Conservation (phyloP, 768 basidiomycete genomes). For the Epithele typhae region DNA sequence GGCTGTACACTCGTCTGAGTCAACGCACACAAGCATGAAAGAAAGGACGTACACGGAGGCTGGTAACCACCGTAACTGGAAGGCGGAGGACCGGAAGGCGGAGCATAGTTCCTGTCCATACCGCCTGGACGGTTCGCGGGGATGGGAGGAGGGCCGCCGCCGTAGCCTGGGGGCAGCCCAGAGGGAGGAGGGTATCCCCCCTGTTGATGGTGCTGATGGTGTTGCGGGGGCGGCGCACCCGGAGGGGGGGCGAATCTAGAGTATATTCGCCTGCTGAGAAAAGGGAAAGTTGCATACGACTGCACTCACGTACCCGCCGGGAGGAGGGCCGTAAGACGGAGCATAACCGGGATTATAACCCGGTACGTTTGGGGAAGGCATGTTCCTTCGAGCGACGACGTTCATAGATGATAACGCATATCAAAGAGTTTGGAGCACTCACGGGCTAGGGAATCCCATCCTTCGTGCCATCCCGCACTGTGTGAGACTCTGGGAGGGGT, state of each 20-base stretch:
- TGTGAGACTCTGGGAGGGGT: not conserved
- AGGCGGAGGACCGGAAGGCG: conserved; percentile 15
- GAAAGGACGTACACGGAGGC: conserved; percentile 21
- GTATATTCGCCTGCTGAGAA: no score
- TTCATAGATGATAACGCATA: no score
- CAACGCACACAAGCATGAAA: not conserved
- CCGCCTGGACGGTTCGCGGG: not conserved
- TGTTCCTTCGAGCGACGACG: conserved; percentile 1
- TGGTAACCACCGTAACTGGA: conserved; percentile 12
- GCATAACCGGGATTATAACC: conserved; percentile 13
- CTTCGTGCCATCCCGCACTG: not conserved
- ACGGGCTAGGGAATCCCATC: conserved; percentile 11
- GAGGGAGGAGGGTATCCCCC: conserved; percentile 16
- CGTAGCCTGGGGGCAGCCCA: conserved; percentile 16
- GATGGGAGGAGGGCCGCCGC: conserved; percentile 2
- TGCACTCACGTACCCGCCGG: conserved; percentile 12
- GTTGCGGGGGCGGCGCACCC: conserved; percentile 13
- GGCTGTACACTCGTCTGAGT: conserved; percentile 10
- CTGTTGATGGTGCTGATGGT: conserved; percentile 12
- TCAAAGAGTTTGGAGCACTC: not conserved
- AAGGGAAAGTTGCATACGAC: not conserved
- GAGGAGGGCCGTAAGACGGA: conserved; percentile 15
- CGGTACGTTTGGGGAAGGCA: conserved; percentile 3
- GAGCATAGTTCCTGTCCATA: conserved; percentile 3
- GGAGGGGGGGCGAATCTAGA: no score